These are phyloP conservation scores for Gautieria morchelliformis DNA, from an alignment of 768 basidiomycete species.

Conservation along the genomic window DNA sequence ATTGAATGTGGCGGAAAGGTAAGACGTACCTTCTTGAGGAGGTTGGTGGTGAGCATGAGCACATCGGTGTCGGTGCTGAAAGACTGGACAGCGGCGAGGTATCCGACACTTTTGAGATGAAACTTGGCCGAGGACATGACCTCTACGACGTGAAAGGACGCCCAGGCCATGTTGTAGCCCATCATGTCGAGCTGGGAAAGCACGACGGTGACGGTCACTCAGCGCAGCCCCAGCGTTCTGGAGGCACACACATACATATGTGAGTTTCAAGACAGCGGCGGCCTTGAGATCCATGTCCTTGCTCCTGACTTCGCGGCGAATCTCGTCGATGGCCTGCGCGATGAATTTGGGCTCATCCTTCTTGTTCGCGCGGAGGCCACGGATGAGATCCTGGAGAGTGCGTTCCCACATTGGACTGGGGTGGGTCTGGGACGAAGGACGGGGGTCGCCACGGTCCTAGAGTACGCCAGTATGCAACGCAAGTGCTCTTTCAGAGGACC, in stretches of 20 bases:
- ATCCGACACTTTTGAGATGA: slow-evolving; percentile 92
- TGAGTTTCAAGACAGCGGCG: slow-evolving; percentile 88
- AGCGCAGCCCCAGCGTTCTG: too few relatives aligned
- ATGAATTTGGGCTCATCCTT: slow-evolving; percentile 89
- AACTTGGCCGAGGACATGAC: slow-evolving; percentile 92
- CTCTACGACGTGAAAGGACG: slow-evolving; percentile 94
- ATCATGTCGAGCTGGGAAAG: slow-evolving; percentile 85
- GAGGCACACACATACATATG: slow-evolving; percentile 85
- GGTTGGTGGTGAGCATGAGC: slow-evolving; percentile 92
- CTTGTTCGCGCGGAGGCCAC: slow-evolving; percentile 93
- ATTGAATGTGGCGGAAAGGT: background rate
- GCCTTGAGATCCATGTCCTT: slow-evolving; percentile 98
- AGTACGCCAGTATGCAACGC: too few relatives aligned
- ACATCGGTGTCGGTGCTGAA: slow-evolving; percentile 94
- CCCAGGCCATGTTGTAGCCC: slow-evolving; percentile 90
- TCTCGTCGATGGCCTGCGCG: slow-evolving; percentile 88
- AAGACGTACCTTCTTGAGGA: slow-evolving; percentile 75
- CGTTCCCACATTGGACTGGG: slow-evolving; percentile 77
- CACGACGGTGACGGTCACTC: background rate
- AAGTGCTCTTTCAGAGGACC: too few relatives aligned
- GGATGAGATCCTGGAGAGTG: slow-evolving; percentile 89
- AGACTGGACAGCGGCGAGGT: slow-evolving; percentile 86
- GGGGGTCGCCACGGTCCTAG: too few relatives aligned
- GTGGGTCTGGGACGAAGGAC: too few relatives aligned
- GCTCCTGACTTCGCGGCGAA: slow-evolving; percentile 79